Evolutionary conservation across 441 rosid genomes (phyloP), one percentile per base, ranked within the genome.

Genomic region (Eruca vesicaria): DNA sequence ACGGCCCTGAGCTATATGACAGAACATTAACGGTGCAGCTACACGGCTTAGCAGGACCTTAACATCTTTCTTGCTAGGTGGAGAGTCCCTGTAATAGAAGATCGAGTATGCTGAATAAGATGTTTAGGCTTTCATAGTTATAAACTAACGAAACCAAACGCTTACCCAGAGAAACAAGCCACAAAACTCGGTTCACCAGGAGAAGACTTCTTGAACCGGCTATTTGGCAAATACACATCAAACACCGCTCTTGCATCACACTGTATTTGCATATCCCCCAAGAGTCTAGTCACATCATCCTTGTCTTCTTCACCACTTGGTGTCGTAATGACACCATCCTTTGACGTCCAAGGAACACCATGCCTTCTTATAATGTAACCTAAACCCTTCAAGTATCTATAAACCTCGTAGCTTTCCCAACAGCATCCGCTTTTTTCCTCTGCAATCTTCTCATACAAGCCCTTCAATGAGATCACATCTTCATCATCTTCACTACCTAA

Each of bases 161-260:
- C 38, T 82, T 81, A 90, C 97, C 95, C 83, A 0, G 80, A 82
- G 67, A 87, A 75, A 82, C 82, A 85, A 33, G 92, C 85, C 21
- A 82, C 29, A 65, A 86, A 90, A 76, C 80, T 84, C 5, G 97
- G 96, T 75, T 85, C 87, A 63, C 90, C 94, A 9, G 96, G 98
- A 64, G 85, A 81, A 70, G 97, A 86, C 84, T 92, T 90, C 74
- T 86, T 92, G 81, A 90, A 92, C 74, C 86, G 84, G 80, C 94
- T 86, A 33, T 90, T 89, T 16, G 97, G 97, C 75, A 84, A 87
- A 85, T 84, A 90, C 78, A 90, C 84, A 31, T 90, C 87, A 57
- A 90, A 94, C 78, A 77, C 85, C 0, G 81, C 85, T 60, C 66
- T 81, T 71, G 78, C 36, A 15, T 84, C 86, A 63, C 58, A 80